phyloP scores from a whole-genome alignment of 495 filamentous ascomycete species.

The Trypethelium eluteriae region DNA sequence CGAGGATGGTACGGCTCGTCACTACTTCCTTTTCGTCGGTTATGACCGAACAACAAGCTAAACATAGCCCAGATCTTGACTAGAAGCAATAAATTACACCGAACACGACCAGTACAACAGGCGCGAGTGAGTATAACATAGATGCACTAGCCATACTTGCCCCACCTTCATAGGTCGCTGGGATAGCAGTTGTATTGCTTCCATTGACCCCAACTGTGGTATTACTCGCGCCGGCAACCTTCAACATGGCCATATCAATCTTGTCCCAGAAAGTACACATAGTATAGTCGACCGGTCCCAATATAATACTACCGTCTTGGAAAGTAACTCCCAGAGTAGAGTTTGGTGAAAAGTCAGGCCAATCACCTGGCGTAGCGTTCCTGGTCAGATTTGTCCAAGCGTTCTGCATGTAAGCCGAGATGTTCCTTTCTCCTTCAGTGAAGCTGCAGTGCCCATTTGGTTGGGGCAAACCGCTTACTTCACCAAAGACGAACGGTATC shows the following conservation, averaged over 20 bases:
- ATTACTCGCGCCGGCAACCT: not conserved
- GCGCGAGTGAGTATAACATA: not conserved
- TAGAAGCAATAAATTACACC: not conserved
- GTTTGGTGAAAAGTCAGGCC: not conserved
- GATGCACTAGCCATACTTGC: not conserved
- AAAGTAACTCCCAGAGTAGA: not conserved
- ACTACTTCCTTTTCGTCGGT: too few species aligned
- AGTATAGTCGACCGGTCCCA: not conserved
- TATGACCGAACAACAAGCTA: not conserved
- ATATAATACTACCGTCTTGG: not conserved
- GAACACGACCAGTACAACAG: not conserved
- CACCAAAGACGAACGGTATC: constrained; percentile 40
- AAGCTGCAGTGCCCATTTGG: constrained; percentile 33
- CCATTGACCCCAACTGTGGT: not conserved
- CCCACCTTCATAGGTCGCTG: not conserved
- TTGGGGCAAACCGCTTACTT: constrained; percentile 27
- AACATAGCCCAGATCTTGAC: not conserved
- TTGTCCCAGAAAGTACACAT: not conserved
- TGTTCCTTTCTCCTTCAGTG: constrained; percentile 27
- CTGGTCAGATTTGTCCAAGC: constrained; percentile 39
- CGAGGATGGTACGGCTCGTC: too few species aligned
- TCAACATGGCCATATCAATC: not conserved
- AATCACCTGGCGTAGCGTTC: constrained; percentile 26
- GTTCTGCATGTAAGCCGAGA: constrained; percentile 34
- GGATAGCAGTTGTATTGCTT: not conserved